A percentile compares a stretch with the other conserved stretches of the same genome.
Evolutionary conservation across 495 filamentous ascomycete genomes (phyloP).

Genomic region (Penicillium pulvis): DNA sequence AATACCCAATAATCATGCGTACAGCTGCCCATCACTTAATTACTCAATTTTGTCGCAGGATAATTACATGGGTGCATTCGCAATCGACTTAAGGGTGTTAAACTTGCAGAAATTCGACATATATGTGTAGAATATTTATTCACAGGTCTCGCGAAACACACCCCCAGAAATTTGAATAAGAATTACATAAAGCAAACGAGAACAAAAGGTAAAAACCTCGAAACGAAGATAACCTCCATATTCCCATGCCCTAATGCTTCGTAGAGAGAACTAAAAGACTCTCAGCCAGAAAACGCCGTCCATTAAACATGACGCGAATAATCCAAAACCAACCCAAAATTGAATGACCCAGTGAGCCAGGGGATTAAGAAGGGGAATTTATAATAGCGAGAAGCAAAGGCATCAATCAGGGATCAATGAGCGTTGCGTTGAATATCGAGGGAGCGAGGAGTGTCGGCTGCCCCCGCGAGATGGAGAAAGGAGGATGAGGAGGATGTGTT

Average conservation of each 20-base stretch:
- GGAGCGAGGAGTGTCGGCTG: slow-evolving; percentile 22
- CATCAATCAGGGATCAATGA: slow-evolving; percentile 9
- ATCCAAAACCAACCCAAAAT: slow-evolving; percentile 16
- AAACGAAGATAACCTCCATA: slow-evolving; percentile 9
- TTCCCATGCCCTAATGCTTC: slow-evolving; percentile 23
- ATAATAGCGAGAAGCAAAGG: neutral
- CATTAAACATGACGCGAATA: slow-evolving; percentile 4
- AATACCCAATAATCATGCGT: too few species aligned
- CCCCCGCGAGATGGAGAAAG: slow-evolving; percentile 24
- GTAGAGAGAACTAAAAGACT: slow-evolving; percentile 4
- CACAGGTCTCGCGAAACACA: slow-evolving; percentile 3
- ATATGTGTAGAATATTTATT: slow-evolving; percentile 12
- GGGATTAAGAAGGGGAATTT: slow-evolving; percentile 1
- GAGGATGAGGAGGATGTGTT: slow-evolving; percentile 38
- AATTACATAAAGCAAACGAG: slow-evolving; percentile 4
- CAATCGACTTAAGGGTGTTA: too few species aligned
- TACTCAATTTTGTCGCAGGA: too few species aligned
- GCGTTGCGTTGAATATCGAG: slow-evolving; percentile 18
- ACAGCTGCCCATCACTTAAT: too few species aligned
- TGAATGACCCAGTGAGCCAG: neutral
- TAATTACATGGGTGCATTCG: too few species aligned
- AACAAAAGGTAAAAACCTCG: slow-evolving; percentile 8
- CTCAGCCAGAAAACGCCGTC: slow-evolving; percentile 11
- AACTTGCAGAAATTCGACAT: too few species aligned
- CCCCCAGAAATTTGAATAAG: slow-evolving; percentile 9